phyloP scores from a whole-genome alignment of 2,329 filamentous ascomycete species.

The Xylaria sp. region DNA sequence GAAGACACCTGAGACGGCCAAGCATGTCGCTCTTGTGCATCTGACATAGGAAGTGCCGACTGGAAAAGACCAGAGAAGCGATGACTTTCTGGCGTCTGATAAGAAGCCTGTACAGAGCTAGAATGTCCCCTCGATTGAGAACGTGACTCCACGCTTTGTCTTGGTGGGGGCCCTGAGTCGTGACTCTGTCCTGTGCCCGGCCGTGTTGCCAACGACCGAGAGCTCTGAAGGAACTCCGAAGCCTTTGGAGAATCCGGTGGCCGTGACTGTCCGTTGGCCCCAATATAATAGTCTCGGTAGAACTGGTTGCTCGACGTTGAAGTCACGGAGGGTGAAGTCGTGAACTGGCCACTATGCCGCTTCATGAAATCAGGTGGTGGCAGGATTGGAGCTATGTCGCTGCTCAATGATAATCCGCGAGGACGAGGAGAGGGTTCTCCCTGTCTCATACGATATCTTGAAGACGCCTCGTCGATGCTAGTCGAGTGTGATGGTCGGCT shows the following conservation, averaged over 20 bases:
- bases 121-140: conserved; percentile 48
- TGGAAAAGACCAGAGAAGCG: conserved; percentile 77
- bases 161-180: conserved; percentile 46
- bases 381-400: conserved; percentile 56
- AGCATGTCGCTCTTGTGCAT: conserved; percentile 51
- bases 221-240: conserved; percentile 46
- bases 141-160: conserved; percentile 49
- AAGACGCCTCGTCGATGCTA: conserved; percentile 48
- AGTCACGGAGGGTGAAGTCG: conserved; percentile 49
- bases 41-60: conserved; percentile 76
- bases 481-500: conserved; percentile 55
- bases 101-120: conserved; percentile 48
- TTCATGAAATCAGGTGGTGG: conserved; percentile 62
- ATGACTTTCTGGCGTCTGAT: conserved; percentile 41
- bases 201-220: conserved; percentile 45
- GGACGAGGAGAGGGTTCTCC: conserved; percentile 47
- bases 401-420: conserved; percentile 57
- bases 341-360: conserved; percentile 62
- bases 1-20: conserved; percentile 54
- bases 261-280: conserved; percentile 39
- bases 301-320: conserved; percentile 47
- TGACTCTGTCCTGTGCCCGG: conserved; percentile 58
- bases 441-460: conserved; percentile 45
- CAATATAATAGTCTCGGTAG: conserved; percentile 50
- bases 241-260: conserved; percentile 54